These are phyloP conservation scores for Punctularia strigosozonata DNA, from an alignment of 768 basidiomycete species.

Conservation along the genomic window DNA sequence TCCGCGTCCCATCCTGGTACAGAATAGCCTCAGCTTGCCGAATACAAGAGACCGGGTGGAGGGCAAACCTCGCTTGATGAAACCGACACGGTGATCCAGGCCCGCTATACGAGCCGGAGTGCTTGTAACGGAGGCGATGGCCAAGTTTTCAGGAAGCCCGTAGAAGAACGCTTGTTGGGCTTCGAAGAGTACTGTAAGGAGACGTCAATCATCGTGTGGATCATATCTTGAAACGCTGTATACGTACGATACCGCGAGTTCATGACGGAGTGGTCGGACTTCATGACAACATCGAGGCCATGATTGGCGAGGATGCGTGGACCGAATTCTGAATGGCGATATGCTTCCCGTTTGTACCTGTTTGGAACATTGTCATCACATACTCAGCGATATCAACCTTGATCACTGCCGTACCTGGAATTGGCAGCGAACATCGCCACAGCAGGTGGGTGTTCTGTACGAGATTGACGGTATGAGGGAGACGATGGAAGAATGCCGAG, in stretches of 20 bases:
- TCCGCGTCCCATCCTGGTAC: conserved; percentile 59
- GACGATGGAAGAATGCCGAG: not conserved
- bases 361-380: too few relatives aligned
- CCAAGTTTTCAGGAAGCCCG: conserved; percentile 41
- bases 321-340: conserved; percentile 46
- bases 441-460: conserved; percentile 33
- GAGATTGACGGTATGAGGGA: not conserved
- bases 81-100: conserved; percentile 57
- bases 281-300: conserved; percentile 39
- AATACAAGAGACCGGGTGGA: not conserved
- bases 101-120: conserved; percentile 55
- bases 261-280: conserved; percentile 46
- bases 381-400: not conserved
- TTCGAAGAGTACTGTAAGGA: conserved; percentile 61
- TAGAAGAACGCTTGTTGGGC: conserved; percentile 61
- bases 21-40: not conserved
- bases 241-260: conserved; percentile 56
- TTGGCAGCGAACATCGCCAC: conserved; percentile 66
- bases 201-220: too few relatives aligned
- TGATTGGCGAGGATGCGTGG: conserved; percentile 38
- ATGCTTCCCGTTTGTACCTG: conserved; percentile 49
- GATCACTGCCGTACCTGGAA: conserved; percentile 22
- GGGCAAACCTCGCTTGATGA: conserved; percentile 43
- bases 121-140: conserved; percentile 52
- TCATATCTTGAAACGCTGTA: too few relatives aligned